Conservation (phyloP, 306 rosid genomes). For the Quercus cerris region DNA sequence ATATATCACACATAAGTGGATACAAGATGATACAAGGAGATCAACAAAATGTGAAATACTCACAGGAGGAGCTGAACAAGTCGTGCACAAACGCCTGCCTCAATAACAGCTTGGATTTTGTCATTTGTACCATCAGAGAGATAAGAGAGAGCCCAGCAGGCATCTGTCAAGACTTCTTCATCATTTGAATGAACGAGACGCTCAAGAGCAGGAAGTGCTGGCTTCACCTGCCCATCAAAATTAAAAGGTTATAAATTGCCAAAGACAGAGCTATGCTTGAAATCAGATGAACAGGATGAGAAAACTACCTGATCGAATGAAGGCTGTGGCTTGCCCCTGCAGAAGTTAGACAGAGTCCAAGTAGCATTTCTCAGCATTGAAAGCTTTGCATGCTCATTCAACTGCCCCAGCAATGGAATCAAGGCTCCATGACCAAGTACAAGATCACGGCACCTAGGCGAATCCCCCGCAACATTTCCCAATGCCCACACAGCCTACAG, state of each 20-base stretch:
- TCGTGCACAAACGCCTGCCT: constrained; percentile 75
- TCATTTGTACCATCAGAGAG: constrained; percentile 93
- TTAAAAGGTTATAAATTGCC: neutral
- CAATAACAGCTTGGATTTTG: constrained; percentile 91
- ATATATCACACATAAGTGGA: neutral
- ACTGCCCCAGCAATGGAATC: constrained; percentile 66
- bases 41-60: constrained; percentile 19
- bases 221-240: constrained; percentile 60
- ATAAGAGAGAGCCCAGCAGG: constrained; percentile 92
- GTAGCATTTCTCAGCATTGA: constrained; percentile 95
- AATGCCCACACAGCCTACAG: constrained; percentile 90
- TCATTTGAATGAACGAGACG: constrained; percentile 84
- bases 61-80: constrained; percentile 84
- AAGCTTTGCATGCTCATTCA: constrained; percentile 92
- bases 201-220: constrained; percentile 90
- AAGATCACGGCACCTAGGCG: constrained; percentile 93
- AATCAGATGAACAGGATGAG: neutral
- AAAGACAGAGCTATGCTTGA: neutral
- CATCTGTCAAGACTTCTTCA: constrained; percentile 90
- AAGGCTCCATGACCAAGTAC: constrained; percentile 80
- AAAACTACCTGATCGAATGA: constrained; percentile 66
- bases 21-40: neutral
- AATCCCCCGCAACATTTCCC: constrained; percentile 97
- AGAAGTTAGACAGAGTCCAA: constrained; percentile 89
- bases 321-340: constrained; percentile 97